These are phyloP conservation scores for Kockovaella imperatae DNA, from an alignment of 768 basidiomycete species.

Conservation along the genomic window DNA sequence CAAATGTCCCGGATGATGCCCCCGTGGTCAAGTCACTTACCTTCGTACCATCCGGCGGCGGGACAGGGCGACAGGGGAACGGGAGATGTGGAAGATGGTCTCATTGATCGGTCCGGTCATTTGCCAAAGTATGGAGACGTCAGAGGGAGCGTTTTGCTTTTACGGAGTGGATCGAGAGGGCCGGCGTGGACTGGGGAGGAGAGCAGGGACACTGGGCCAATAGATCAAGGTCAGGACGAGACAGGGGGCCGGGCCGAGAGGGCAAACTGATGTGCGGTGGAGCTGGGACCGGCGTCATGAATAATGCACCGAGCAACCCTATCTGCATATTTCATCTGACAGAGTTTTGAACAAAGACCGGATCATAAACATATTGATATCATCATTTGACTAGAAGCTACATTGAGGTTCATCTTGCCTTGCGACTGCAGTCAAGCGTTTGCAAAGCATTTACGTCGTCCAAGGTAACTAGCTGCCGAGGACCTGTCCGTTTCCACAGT, in stretches of 20 bases:
- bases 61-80: too few relatives aligned
- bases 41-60: too few relatives aligned
- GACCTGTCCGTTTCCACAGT: too few relatives aligned
- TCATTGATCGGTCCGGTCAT: slow-evolving; percentile 1
- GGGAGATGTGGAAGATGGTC: slow-evolving; percentile 11
- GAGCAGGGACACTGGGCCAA: background rate
- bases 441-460: too few relatives aligned
- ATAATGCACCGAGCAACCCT: background rate
- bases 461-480: too few relatives aligned
- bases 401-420: too few relatives aligned
- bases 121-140: slow-evolving; percentile 14
- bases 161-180: slow-evolving; percentile 6
- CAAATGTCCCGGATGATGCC: too few relatives aligned
- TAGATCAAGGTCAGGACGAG: background rate
- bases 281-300: background rate
- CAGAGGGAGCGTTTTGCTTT: slow-evolving; percentile 8
- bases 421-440: too few relatives aligned
- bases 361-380: too few relatives aligned
- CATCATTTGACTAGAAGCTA: too few relatives aligned
- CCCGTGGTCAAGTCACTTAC: too few relatives aligned
- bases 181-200: background rate
- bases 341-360: too few relatives aligned
- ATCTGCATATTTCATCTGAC: background rate
- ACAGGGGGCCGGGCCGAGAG: background rate
- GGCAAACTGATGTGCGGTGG: background rate